Conservation (phyloP, 805 yeast species). For the Candida adriatica region DNA sequence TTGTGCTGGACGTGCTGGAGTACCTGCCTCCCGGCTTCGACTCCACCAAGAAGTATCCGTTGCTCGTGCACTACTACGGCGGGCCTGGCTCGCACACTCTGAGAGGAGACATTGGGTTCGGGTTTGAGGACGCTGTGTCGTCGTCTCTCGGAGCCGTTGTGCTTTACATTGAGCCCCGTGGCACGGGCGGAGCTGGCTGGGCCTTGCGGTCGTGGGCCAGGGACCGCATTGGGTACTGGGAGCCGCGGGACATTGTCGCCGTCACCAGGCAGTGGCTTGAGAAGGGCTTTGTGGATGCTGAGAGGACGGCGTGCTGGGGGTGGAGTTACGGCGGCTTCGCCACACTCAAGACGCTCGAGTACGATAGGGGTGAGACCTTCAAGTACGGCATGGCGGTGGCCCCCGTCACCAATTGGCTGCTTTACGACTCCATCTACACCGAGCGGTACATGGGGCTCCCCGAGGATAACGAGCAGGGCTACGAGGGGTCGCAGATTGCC, state of each 20-base stretch:
- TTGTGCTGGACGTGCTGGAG: constrained; percentile 61
- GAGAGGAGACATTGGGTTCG: constrained; percentile 46
- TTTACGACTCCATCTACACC: constrained; percentile 90
- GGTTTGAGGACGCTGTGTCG: constrained; percentile 69
- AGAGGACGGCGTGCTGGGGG: constrained; percentile 74
- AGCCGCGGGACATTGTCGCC: constrained; percentile 77
- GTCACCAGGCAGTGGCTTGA: constrained; percentile 54
- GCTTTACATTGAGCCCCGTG: constrained; percentile 93
- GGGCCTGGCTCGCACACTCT: constrained; percentile 95
- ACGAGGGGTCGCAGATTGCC: constrained; percentile 49
- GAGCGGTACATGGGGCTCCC: constrained; percentile 93
- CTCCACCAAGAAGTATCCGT: constrained; percentile 53
- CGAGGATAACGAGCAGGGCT: constrained; percentile 56
- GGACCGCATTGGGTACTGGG: constrained; percentile 74
- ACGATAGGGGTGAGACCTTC: constrained; percentile 67
- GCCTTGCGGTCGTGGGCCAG: constrained; percentile 72
- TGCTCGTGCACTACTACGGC: constrained; percentile 88
- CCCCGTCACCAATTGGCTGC: constrained; percentile 91
- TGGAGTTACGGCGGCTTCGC: constrained; percentile 98
- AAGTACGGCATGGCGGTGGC: constrained; percentile 94
- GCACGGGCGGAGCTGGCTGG: constrained; percentile 87
- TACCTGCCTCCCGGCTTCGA: constrained; percentile 71
- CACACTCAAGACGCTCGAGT: constrained; percentile 82
- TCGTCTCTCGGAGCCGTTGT: constrained; percentile 77
- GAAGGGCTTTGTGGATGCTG: constrained; percentile 17